Evolutionary conservation across 2,329 filamentous ascomycete genomes (phyloP).

Genomic region (Pleurostoma richardsiae): DNA sequence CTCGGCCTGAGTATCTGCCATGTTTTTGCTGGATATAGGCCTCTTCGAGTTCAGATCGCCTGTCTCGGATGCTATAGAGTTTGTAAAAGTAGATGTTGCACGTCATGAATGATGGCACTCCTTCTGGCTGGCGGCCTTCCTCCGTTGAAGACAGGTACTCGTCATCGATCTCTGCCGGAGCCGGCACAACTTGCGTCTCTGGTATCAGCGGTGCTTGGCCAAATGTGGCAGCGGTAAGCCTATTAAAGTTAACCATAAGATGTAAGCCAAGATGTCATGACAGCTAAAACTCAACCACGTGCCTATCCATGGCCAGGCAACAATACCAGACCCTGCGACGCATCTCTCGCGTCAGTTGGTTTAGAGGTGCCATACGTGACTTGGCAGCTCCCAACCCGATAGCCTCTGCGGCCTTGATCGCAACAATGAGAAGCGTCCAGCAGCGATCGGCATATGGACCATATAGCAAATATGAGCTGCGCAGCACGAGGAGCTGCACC

Average conservation of each 20-base stretch:
- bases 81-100: constrained; percentile 12
- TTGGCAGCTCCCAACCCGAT: constrained; percentile 17
- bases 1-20: background rate
- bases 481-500: constrained; percentile 22
- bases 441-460: constrained; percentile 19
- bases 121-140: constrained; percentile 15
- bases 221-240: constrained; percentile 19
- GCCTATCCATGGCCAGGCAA: constrained; percentile 21
- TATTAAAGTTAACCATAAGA: constrained; percentile 3
- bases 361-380: background rate
- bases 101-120: constrained; percentile 14
- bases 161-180: constrained; percentile 20
- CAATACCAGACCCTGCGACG: constrained; percentile 21
- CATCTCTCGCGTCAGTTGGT: constrained; percentile 20
- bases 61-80: constrained; percentile 11
- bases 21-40: constrained; percentile 4
- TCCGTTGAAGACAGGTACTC: constrained; percentile 14
- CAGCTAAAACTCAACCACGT: background rate
- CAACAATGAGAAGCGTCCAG: constrained; percentile 22
- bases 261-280: background rate
- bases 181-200: constrained; percentile 6
- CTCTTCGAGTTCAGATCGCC: constrained; percentile 1
- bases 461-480: constrained; percentile 20
- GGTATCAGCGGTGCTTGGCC: constrained; percentile 16
- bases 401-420: constrained; percentile 20